Conservation (phyloP, 768 basidiomycete genomes). For the Russula abietina region DNA sequence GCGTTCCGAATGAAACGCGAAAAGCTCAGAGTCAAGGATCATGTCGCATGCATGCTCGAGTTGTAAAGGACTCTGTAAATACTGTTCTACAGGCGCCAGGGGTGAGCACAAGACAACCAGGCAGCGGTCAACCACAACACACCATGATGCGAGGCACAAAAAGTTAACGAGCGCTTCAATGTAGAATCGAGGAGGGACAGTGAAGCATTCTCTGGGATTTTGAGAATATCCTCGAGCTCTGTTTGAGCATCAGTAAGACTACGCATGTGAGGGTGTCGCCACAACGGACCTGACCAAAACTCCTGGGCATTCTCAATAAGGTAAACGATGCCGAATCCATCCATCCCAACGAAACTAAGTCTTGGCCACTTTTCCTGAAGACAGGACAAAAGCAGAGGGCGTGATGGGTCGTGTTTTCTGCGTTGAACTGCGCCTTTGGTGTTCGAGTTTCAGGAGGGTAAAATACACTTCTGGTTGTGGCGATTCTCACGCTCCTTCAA, state of each 20-base stretch:
- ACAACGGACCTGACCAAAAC: constrained; percentile 78
- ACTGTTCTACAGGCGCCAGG: constrained; percentile 52
- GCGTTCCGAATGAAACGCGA: constrained; percentile 84
- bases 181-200: constrained; percentile 74
- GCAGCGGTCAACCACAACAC: constrained; percentile 33
- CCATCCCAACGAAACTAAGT: constrained; percentile 34
- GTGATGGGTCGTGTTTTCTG: not conserved
- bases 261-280: constrained; percentile 7
- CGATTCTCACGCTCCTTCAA: not conserved
- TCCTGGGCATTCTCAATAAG: constrained; percentile 78
- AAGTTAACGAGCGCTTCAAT: constrained; percentile 64
- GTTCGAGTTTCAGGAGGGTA: not conserved
- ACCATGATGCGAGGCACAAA: constrained; percentile 88
- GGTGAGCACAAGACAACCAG: not conserved
- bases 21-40: constrained; percentile 79
- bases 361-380: not conserved
- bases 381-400: not conserved
- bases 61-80: constrained; percentile 76
- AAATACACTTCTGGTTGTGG: not conserved
- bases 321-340: constrained; percentile 75
- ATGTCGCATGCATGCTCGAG: constrained; percentile 76
- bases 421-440: not conserved
- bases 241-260: constrained; percentile 4
- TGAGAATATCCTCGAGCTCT: constrained; percentile 87
- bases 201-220: constrained; percentile 57